Evolutionary conservation across 2,329 filamentous ascomycete genomes (phyloP).

Genomic region (Aspergillus sclerotialis): DNA sequence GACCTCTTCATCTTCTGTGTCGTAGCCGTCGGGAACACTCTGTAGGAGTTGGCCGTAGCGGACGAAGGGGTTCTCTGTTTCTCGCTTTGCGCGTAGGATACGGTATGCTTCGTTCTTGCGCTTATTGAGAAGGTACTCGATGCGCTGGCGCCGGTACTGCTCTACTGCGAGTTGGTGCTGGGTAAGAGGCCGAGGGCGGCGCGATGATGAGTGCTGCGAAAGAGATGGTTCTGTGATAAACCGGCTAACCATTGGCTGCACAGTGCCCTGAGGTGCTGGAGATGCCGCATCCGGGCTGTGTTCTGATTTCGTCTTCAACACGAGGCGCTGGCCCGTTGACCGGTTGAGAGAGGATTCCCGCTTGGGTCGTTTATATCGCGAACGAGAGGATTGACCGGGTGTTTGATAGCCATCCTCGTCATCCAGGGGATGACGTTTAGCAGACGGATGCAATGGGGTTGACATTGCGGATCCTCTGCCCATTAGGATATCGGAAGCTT

Average conservation of each 20-base stretch:
- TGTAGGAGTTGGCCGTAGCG: constrained; percentile 37
- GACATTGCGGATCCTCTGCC: constrained; percentile 23
- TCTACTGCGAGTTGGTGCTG: constrained; percentile 45
- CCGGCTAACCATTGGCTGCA: constrained; percentile 36
- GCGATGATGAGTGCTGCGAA: constrained; percentile 21
- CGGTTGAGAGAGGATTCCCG: constrained; percentile 30
- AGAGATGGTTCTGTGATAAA: constrained; percentile 29
- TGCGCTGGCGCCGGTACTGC: constrained; percentile 41
- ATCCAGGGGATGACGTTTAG: constrained; percentile 24
- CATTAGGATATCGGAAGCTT: constrained; percentile 22
- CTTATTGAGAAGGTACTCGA: constrained; percentile 41
- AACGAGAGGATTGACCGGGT: constrained; percentile 28
- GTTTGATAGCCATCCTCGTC: constrained; percentile 38
- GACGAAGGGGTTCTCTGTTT: constrained; percentile 32
- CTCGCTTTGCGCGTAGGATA: constrained; percentile 29
- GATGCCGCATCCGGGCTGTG: constrained; percentile 35
- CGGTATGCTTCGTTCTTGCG: constrained; percentile 33
- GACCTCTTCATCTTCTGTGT: constrained; percentile 39
- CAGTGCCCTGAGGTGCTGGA: constrained; percentile 36
- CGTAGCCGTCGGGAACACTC: constrained; percentile 38
- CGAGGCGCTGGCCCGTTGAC: constrained; percentile 31
- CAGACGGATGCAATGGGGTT: constrained; percentile 32
- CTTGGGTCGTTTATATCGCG: constrained; percentile 34
- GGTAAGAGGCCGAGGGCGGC: constrained; percentile 42
- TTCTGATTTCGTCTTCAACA: constrained; percentile 40